Percentiles rank a stretch among this genome's conserved stretches.
Evolutionary conservation across 805 yeast genomes (phyloP).

Genomic region (Pichia sporocuriosa): DNA sequence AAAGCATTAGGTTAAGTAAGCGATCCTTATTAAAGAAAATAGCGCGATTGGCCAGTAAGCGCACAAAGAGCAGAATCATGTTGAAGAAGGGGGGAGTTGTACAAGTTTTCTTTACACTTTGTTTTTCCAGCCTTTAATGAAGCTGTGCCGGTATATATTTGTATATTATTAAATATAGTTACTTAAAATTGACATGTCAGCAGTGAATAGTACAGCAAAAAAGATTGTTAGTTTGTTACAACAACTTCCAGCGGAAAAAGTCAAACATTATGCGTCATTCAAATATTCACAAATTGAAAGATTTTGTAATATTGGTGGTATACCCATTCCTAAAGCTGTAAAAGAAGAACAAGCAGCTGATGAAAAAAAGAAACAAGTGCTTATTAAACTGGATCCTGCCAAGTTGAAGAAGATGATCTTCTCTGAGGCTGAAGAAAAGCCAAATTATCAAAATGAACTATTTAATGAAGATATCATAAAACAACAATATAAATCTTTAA

Average conservation of each 20-base stretch:
- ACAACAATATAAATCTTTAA: constrained; percentile 52
- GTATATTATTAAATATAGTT: no score
- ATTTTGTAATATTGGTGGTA: constrained; percentile 45
- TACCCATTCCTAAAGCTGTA: constrained; percentile 33
- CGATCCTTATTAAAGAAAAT: no score
- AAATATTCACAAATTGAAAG: constrained; percentile 58
- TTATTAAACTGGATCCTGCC: constrained; percentile 29
- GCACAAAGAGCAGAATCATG: no score
- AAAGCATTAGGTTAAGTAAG: no score
- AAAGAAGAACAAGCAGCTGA: constrained; percentile 29
- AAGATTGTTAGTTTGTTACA: constrained; percentile 52
- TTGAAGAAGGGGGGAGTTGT: no score
- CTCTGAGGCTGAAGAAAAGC: constrained; percentile 29
- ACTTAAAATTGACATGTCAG: no score
- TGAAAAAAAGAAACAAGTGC: constrained; percentile 31
- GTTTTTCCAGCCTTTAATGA: no score
- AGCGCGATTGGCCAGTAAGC: no score
- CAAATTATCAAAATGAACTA: constrained; percentile 41
- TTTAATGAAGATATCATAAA: constrained; percentile 41
- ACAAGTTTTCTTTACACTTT: no score
- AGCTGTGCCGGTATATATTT: no score
- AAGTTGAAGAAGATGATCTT: constrained; percentile 35
- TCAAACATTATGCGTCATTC: constrained; percentile 64
- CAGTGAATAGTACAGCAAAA: constrained; percentile 31
- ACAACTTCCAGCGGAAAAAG: constrained; percentile 60